Base-by-base conservation (phyloP, 2,329 filamentous ascomycete genomes). In the Diaporthe eres region DNA sequence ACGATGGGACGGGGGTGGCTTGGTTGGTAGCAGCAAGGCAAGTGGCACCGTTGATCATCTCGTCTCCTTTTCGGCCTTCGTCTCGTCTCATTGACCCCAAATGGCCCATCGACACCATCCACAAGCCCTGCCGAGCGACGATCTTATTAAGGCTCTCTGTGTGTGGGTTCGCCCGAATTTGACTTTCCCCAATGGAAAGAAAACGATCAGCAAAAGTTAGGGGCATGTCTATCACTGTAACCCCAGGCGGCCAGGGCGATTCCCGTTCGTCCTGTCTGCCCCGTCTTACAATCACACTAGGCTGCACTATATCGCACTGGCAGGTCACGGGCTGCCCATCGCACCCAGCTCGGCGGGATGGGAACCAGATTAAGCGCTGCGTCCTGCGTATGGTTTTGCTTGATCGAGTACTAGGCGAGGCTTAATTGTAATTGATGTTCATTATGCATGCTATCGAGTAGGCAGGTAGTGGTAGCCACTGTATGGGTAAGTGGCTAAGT, bases 351-450 rank as follows among this genome's bases (percentile, higher is more conserved):
- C 63, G 63, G 44, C 31, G 63, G 63, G 28, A 51, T 47, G 39
- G 61, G 19, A 8, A 25, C 63, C 63, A 39, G 39, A 68, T 39
- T 39, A 39, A 53, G 47, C 63, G 47, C 63, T 68, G 63, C 28
- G 19, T 37, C 63, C 42, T 39, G 63, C 12, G 22, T 39, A 17
- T 68, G 47, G 22, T 37, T 51, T 39, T 68, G 6, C 47, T 53
- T 6, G 22, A 37, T 31, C 15, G 63, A 39, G 47, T 31, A 31
- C 47, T 68, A 53, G 63, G 61, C 47, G 34, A 53, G 63, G 63
- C 63, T 68, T 68, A 53, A 68, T 39, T 53, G 31, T 39, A 68
- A 68, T 53, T 68, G 47, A 68, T 68, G 63, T 68, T 68, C 63
- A 68, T 53, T n/a, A 68, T 68, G 47, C 63, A 39, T 37, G 25